Evolutionary conservation across 2,329 filamentous ascomycete species (phyloP).

Genomic region (Oidium heveae): DNA sequence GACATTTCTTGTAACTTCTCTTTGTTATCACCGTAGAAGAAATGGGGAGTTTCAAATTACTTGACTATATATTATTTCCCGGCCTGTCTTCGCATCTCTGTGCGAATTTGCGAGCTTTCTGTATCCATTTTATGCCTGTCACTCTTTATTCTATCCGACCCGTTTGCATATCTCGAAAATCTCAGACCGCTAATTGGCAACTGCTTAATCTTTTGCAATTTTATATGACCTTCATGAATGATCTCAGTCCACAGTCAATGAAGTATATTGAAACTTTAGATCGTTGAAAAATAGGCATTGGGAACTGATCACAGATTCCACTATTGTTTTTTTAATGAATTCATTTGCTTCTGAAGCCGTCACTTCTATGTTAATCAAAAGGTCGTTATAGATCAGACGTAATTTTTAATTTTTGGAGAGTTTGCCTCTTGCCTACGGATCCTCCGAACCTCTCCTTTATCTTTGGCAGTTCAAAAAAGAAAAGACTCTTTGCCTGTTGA

Average conservation of each 20-base stretch:
- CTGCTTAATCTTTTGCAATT: neutral
- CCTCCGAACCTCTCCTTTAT: neutral
- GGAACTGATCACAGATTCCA: neutral
- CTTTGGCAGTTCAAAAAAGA: neutral
- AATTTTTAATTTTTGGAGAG: neutral
- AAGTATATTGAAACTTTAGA: neutral
- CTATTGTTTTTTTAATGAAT: neutral
- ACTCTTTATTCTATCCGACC: neutral
- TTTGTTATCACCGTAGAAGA: neutral
- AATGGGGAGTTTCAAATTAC: neutral
- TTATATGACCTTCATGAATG: neutral
- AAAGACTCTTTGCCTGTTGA: neutral
- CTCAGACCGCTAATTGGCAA: neutral
- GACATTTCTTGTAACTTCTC: neutral
- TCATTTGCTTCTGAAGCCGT: neutral
- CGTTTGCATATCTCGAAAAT: neutral
- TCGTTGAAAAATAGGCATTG: neutral
- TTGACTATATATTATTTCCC: neutral
- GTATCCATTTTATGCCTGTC: neutral
- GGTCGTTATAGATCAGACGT: neutral
- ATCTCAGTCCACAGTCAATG: neutral
- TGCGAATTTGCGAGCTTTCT: neutral
- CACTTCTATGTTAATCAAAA: neutral
- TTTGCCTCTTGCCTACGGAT: neutral
- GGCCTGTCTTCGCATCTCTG: neutral